These are phyloP conservation scores for Solanum chilense DNA, from an alignment of 257 asterid genomes.

Conservation along the genomic window DNA sequence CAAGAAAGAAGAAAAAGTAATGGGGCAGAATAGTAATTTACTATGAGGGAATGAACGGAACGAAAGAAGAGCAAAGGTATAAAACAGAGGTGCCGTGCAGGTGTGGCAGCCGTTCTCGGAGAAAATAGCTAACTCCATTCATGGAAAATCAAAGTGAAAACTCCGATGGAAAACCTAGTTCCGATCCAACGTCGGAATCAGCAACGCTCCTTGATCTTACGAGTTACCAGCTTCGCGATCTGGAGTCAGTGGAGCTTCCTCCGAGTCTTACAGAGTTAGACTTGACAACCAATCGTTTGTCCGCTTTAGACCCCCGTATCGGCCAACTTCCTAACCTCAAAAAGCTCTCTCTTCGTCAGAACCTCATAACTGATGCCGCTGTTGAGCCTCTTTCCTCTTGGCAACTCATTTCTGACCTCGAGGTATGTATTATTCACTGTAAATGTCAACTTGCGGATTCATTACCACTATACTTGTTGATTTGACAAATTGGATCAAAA, in stretches of 20 bases:
- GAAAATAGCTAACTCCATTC: background rate
- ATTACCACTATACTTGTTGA: background rate
- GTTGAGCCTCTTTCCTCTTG: constrained; percentile 59
- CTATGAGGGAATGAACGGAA: no score
- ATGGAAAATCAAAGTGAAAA: background rate
- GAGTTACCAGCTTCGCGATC: constrained; percentile 86
- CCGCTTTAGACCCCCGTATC: constrained; percentile 75
- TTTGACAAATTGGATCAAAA: background rate
- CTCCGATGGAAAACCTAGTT: constrained; percentile 1
- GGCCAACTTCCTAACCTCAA: constrained; percentile 58
- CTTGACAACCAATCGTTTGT: constrained; percentile 85
- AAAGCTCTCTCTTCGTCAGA: constrained; percentile 90
- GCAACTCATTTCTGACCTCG: constrained; percentile 55
- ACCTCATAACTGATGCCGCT: constrained; percentile 55
- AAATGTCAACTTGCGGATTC: background rate
- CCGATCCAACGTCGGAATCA: constrained; percentile 16
- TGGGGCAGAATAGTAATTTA: background rate
- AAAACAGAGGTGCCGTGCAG: background rate
- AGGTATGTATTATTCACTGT: constrained; percentile 22
- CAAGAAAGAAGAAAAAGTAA: background rate
- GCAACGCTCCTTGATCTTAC: constrained; percentile 53
- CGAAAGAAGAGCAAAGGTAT: background rate
- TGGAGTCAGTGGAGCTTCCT: constrained; percentile 64
- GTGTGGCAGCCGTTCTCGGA: background rate
- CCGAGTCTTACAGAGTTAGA: constrained; percentile 59